These are phyloP conservation scores for Botrytis cinerea DNA, from an alignment of 2,329 filamentous ascomycete species.

Conservation along the genomic window DNA sequence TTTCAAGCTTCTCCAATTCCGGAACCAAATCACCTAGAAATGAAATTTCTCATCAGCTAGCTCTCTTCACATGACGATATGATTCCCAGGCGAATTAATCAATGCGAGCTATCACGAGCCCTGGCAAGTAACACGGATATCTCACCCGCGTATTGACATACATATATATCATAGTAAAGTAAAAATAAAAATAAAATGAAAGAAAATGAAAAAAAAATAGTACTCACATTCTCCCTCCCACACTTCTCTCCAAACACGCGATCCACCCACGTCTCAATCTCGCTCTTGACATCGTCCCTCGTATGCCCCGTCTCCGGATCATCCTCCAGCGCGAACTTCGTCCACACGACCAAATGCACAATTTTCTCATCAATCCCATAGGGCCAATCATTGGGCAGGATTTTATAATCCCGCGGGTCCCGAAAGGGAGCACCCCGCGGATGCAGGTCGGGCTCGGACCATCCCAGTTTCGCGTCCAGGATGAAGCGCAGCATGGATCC, in stretches of 20 bases:
- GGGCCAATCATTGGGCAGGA: slow-evolving; percentile 91
- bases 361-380: slow-evolving; percentile 80
- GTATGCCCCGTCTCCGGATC: slow-evolving; percentile 61
- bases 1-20: slow-evolving; percentile 85
- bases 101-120: not conserved
- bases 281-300: slow-evolving; percentile 59
- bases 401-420: slow-evolving; percentile 59
- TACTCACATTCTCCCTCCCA: slow-evolving; percentile 54
- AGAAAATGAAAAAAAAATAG: not conserved
- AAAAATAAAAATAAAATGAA: not conserved
- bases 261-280: slow-evolving; percentile 72
- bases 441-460: slow-evolving; percentile 54
- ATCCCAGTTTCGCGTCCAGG: slow-evolving; percentile 67
- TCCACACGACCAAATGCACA: slow-evolving; percentile 88
- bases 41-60: slow-evolving; percentile 7
- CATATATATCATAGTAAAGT: not conserved
- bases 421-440: slow-evolving; percentile 40
- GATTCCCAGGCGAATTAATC: not conserved
- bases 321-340: slow-evolving; percentile 78
- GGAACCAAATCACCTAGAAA: slow-evolving; percentile 71
- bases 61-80: not conserved
- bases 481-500: slow-evolving; percentile 81
- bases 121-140: not conserved
- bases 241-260: slow-evolving; percentile 62
- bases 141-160: not conserved